These are phyloP conservation scores for Coffea humblotiana DNA, from an alignment of 305 asterid species.

Conservation along the genomic window DNA sequence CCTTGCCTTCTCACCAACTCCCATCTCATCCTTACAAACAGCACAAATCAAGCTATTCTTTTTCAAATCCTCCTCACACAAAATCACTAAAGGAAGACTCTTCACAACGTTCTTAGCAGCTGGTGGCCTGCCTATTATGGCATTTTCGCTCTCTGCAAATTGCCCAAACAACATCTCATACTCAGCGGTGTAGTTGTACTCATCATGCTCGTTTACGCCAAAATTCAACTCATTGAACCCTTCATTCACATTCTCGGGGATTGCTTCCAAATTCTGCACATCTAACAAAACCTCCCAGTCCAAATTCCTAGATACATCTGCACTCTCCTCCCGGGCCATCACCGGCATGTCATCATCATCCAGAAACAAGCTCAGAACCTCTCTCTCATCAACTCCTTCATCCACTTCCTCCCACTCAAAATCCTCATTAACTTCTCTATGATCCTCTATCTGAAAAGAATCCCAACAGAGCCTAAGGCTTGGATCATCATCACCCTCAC, in stretches of 20 bases:
- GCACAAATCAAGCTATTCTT: slow-evolving; percentile 32
- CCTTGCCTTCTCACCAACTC: slow-evolving; percentile 29
- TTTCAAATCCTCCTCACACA: slow-evolving; percentile 29
- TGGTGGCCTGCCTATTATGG: slow-evolving; percentile 31
- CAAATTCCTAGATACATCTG: slow-evolving; percentile 20
- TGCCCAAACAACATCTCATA: slow-evolving; percentile 37
- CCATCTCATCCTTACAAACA: slow-evolving; percentile 44
- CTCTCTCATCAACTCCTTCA: slow-evolving; percentile 34
- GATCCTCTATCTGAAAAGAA: slow-evolving; percentile 39
- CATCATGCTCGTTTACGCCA: slow-evolving; percentile 25
- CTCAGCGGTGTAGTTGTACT: slow-evolving; percentile 32
- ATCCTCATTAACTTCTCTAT: slow-evolving; percentile 26
- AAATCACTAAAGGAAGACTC: slow-evolving; percentile 32
- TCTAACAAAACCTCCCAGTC: slow-evolving; percentile 46
- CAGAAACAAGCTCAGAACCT: slow-evolving; percentile 31
- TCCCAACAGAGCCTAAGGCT: slow-evolving; percentile 33
- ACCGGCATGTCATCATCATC: slow-evolving; percentile 21
- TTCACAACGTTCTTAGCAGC: slow-evolving; percentile 31
- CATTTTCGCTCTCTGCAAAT: slow-evolving; percentile 28
- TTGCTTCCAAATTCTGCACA: slow-evolving; percentile 26
- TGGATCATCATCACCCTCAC: slow-evolving; percentile 29
- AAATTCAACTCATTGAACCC: slow-evolving; percentile 23
- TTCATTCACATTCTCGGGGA: slow-evolving; percentile 23
- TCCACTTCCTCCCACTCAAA: slow-evolving; percentile 46
- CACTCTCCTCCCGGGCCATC: slow-evolving; percentile 26